Percentiles rank a stretch among this genome's conserved stretches.
Evolutionary conservation across 108 stramenopile genomes (phyloP).

Genomic region (Conticribra guillardii): DNA sequence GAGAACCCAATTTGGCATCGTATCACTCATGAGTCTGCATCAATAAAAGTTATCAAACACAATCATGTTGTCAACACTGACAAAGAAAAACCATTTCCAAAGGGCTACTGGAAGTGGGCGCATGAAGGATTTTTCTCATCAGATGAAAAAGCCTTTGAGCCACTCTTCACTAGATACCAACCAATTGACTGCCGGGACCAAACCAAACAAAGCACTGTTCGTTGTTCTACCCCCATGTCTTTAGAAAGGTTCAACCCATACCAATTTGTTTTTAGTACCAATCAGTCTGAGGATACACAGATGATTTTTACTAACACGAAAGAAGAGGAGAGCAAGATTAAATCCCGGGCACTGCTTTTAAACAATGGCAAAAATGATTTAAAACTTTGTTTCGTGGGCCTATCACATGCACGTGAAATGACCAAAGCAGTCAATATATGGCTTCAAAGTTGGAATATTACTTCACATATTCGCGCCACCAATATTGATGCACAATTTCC

Average conservation of each 20-base stretch:
- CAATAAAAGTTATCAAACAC: not conserved
- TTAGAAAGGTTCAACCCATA: constrained; percentile 7
- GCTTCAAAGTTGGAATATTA: constrained; percentile 12
- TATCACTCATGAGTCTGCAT: constrained; percentile 8
- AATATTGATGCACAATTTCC: constrained; percentile 18
- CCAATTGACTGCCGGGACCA: constrained; percentile 3
- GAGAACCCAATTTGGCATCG: constrained; percentile 18
- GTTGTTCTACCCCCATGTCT: not conserved
- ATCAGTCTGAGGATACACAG: not conserved
- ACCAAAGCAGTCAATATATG: constrained; percentile 9
- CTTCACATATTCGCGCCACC: constrained; percentile 1
- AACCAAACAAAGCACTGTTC: not conserved
- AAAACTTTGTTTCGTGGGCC: constrained; percentile 11
- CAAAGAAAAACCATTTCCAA: not conserved
- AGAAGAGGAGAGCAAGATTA: not conserved
- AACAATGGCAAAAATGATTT: not conserved
- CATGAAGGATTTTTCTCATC: no score
- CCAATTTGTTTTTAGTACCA: not conserved
- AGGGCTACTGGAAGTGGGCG: constrained; percentile 19
- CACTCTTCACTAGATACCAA: constrained; percentile 14
- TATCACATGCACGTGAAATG: constrained; percentile 23
- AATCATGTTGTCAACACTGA: no score
- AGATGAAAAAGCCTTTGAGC: not conserved
- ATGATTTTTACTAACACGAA: not conserved
- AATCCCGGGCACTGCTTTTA: not conserved